These are phyloP conservation scores for Parathielavia appendiculata DNA, from an alignment of 495 filamentous ascomycete species.

Conservation along the genomic window DNA sequence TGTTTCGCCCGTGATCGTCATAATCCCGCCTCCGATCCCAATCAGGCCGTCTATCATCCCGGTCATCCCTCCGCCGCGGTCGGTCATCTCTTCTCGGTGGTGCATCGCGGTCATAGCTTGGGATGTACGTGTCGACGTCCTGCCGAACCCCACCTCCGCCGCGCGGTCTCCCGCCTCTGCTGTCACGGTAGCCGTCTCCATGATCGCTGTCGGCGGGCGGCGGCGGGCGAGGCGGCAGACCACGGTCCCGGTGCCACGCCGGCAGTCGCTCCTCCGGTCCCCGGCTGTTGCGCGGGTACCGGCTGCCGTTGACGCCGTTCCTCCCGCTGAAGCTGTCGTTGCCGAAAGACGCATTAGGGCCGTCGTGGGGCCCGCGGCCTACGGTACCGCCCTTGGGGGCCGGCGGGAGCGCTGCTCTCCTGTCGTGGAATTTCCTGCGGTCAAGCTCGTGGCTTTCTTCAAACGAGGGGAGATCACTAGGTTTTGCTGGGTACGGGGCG, in stretches of 20 bases:
- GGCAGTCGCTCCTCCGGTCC: constrained; percentile 40
- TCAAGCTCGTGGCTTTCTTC: constrained; percentile 96
- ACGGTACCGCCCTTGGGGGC: constrained; percentile 86
- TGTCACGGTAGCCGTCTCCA: constrained; percentile 36
- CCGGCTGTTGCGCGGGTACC: constrained; percentile 34
- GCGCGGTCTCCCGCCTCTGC: constrained; percentile 30
- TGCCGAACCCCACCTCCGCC: constrained; percentile 31
- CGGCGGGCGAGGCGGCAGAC: constrained; percentile 43
- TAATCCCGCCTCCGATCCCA: constrained; percentile 38
- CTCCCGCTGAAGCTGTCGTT: constrained; percentile 39
- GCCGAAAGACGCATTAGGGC: constrained; percentile 43
- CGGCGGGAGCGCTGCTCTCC: constrained; percentile 73
- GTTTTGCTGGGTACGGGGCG: constrained; percentile 68
- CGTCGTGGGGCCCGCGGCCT: constrained; percentile 65
- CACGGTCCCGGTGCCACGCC: constrained; percentile 47
- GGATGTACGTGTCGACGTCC: constrained; percentile 59
- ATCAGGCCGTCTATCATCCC: constrained; percentile 41
- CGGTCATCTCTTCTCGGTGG: constrained; percentile 41
- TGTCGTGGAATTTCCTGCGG: constrained; percentile 75
- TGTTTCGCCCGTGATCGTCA: constrained; percentile 44
- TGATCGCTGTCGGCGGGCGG: constrained; percentile 38
- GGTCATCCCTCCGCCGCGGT: constrained; percentile 39
- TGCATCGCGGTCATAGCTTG: constrained; percentile 46
- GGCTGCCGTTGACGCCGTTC: constrained; percentile 38
- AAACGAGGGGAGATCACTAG: constrained; percentile 79